These are phyloP conservation scores for Flaveria bidentis DNA, from an alignment of 129 eudicot species.

Conservation along the genomic window DNA sequence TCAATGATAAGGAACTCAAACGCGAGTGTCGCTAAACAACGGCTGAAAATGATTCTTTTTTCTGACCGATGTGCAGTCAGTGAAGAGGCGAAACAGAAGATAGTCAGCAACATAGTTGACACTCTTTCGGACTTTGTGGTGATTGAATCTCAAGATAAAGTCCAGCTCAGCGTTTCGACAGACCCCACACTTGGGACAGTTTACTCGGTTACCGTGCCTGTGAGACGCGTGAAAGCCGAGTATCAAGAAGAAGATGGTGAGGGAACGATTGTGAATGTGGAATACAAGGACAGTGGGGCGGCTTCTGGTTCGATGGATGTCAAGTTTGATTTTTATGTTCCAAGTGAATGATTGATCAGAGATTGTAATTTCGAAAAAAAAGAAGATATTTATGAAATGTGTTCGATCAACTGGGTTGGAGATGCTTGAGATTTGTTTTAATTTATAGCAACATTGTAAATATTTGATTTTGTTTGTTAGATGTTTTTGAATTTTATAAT, in stretches of 20 bases:
- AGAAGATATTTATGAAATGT: background rate
- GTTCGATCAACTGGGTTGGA: slow-evolving; percentile 1
- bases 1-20: slow-evolving; percentile 51
- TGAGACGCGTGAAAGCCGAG: slow-evolving; percentile 71
- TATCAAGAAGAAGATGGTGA: slow-evolving; percentile 67
- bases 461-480: background rate
- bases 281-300: slow-evolving; percentile 74
- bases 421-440: slow-evolving; percentile 12
- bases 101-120: slow-evolving; percentile 69
- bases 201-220: slow-evolving; percentile 84
- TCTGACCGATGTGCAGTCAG: slow-evolving; percentile 93
- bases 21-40: slow-evolving; percentile 86
- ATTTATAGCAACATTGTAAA: background rate
- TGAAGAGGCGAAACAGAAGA: slow-evolving; percentile 83
- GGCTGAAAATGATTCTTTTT: slow-evolving; percentile 85
- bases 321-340: slow-evolving; percentile 76
- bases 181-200: slow-evolving; percentile 76
- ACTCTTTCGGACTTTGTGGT: slow-evolving; percentile 82
- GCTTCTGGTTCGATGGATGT: slow-evolving; percentile 84
- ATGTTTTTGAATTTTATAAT: background rate
- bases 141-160: slow-evolving; percentile 90
- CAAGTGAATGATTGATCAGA: slow-evolving; percentile 43
- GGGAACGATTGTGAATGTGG: slow-evolving; percentile 60
- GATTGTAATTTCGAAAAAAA: background rate
- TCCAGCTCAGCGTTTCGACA: slow-evolving; percentile 73